Evolutionary conservation across 2,329 filamentous ascomycete genomes (phyloP), one percentile per base, ranked within the genome.

Genomic region (Epichloe sibirici): DNA sequence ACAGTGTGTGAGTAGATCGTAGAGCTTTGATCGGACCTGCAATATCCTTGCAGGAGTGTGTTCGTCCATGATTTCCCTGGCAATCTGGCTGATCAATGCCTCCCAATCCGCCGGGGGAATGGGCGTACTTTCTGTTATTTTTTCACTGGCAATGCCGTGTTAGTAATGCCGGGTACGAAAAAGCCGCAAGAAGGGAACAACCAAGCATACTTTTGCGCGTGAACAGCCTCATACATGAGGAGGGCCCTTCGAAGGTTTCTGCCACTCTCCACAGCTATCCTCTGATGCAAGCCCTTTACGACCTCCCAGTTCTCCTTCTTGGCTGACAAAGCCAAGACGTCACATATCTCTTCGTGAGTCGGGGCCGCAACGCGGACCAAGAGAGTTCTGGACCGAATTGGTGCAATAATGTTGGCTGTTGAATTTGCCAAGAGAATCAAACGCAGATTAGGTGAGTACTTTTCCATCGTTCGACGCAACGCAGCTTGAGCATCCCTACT

Each of bases 81-180:
- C 90, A 56, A 95, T 86, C 64, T 94, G 82, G 5, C 80, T 77
- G 59, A 98, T 90, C 56, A 98, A 77, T 0, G 89, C 88, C 66
- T 98, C 93, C 90, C 93, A 98, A 63, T 98, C 93, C 1, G 94
- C 90, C 0, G 91, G 93, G 93, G 91, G 91, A 56, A 98, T 95
- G 4, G 84, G 81, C 3, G 91, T 97, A 57, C 77, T 82, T 58
- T 96, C 90, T 49, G 85, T 86, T 17, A 96, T 83, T 71, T 87
- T 93, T 67, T 97, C 91, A 68, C 91, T 96, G 63, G 3, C 34
- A 38, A 45, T 35, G 61, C 8, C 73, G 59, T 74, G 66, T 54
- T 23, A 52, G 48, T 28, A n/a, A 35, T 44, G 12, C 21, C 11
- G 12, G 3, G 21, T 11, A 25, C 5, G n/a, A 21, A 34, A 13